Percentiles rank a stretch among this genome's conserved stretches.
Conservation (phyloP, 208 protist species). For the Crithidia brevicula region DNA sequence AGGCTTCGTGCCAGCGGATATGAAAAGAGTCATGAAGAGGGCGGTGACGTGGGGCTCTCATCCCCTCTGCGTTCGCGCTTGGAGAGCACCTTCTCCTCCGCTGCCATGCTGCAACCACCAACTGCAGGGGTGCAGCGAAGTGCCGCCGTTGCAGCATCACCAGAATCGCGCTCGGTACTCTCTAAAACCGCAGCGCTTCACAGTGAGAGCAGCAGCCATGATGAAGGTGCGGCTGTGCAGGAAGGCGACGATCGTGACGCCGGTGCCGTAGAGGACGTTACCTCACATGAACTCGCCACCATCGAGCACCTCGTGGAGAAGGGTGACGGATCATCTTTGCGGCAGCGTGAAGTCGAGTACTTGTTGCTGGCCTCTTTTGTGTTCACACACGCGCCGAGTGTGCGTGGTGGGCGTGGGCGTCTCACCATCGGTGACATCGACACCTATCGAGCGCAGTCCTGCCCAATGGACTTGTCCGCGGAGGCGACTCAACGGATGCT, state of each 20-base stretch:
- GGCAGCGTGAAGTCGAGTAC: constrained; percentile 39
- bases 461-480: constrained; percentile 55
- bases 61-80: constrained; percentile 16
- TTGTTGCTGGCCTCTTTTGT: constrained; percentile 65
- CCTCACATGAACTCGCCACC: neutral
- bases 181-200: neutral
- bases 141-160: neutral
- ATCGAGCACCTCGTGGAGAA: constrained; percentile 2
- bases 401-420: constrained; percentile 53
- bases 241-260: neutral
- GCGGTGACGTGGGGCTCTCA: neutral
- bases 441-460: constrained; percentile 53
- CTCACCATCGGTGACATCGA: constrained; percentile 47
- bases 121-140: neutral
- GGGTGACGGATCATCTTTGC: neutral
- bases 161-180: neutral
- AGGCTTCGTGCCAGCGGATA: too few relatives aligned
- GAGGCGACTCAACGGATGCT: constrained; percentile 34
- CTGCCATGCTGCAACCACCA: neutral
- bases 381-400: constrained; percentile 42
- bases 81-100: constrained; percentile 24
- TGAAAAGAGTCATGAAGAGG: too few relatives aligned
- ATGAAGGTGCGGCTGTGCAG: neutral
- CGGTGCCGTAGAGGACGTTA: neutral
- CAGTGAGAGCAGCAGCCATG: neutral